Conservation (phyloP, 1,284 basidiomycete genomes). For the Ceratobasidium sp. region DNA sequence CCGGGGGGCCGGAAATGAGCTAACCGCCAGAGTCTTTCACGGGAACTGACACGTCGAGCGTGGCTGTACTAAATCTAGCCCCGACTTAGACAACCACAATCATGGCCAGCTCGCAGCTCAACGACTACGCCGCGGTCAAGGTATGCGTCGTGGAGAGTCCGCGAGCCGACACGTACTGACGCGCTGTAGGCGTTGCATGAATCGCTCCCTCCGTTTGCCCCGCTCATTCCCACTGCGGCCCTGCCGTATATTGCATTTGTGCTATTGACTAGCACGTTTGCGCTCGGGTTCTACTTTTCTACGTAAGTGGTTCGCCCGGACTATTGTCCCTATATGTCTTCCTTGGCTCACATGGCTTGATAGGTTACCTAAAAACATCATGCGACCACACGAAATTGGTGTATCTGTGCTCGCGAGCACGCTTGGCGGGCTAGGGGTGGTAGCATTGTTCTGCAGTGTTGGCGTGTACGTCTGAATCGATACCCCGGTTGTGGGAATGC, state of each 20-base stretch:
- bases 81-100: conserved; percentile 10
- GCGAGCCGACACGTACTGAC: conserved; percentile 15
- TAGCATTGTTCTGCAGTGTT: conserved; percentile 86
- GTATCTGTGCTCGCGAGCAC: conserved; percentile 79
- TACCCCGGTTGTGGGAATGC: conserved; percentile 69
- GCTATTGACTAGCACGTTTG: conserved; percentile 79
- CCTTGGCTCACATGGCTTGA: conserved; percentile 41
- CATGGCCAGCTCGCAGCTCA: conserved; percentile 26
- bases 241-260: conserved; percentile 81
- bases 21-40: conserved; percentile 16
- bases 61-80: conserved; percentile 9
- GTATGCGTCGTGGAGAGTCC: conserved; percentile 54
- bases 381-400: conserved; percentile 76
- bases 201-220: conserved; percentile 71
- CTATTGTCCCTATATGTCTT: conserved; percentile 49
- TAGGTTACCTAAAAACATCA: conserved; percentile 76
- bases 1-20: conserved; percentile 1
- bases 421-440: conserved; percentile 86
- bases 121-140: conserved; percentile 60
- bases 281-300: conserved; percentile 87
- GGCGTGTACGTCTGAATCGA: conserved; percentile 82
- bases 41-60: conserved; percentile 39
- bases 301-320: conserved; percentile 67
- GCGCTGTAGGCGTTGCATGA: conserved; percentile 64
- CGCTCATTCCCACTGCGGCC: conserved; percentile 71